These are phyloP conservation scores for Periconia macrospinosa DNA, from an alignment of 2,329 filamentous ascomycete species.

Conservation along the genomic window DNA sequence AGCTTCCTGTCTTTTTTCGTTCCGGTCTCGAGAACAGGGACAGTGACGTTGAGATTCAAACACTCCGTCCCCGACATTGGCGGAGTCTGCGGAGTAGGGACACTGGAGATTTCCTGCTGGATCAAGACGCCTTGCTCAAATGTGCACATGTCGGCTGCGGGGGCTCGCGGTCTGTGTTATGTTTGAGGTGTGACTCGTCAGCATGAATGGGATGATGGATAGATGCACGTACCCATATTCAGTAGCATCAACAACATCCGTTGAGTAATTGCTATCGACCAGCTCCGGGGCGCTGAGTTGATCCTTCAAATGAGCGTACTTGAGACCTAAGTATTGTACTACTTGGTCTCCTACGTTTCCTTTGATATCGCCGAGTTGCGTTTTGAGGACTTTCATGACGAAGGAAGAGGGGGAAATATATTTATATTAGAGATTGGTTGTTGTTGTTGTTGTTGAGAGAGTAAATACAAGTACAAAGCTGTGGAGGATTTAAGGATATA, in stretches of 20 bases:
- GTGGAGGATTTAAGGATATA: too few relatives aligned
- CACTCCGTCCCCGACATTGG: slow-evolving; percentile 51
- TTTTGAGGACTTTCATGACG: slow-evolving; percentile 4
- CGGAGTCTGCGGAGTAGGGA: slow-evolving; percentile 13
- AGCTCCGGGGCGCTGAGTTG: slow-evolving; percentile 34
- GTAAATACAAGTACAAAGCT: too few relatives aligned
- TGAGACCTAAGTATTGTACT: slow-evolving; percentile 34
- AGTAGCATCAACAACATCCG: slow-evolving; percentile 26
- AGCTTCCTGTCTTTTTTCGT: slow-evolving; percentile 9
- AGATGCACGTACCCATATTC: slow-evolving; percentile 27
- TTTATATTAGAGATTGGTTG: too few relatives aligned
- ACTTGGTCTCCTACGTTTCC: slow-evolving; percentile 17
- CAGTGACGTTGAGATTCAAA: slow-evolving; percentile 53
- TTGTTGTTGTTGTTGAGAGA: too few relatives aligned
- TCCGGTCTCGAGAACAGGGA: slow-evolving; percentile 26
- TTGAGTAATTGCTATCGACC: slow-evolving; percentile 14
- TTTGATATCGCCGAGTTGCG: slow-evolving; percentile 12
- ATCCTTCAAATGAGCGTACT: slow-evolving; percentile 36
- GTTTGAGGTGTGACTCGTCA: not conserved
- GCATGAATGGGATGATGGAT: not conserved
- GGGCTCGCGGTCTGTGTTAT: slow-evolving; percentile 15
- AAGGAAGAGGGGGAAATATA: not conserved
- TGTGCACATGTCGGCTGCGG: slow-evolving; percentile 17
- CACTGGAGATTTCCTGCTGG: slow-evolving; percentile 21
- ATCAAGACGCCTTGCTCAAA: slow-evolving; percentile 24